Conservation (phyloP, 345 rosid genomes). For the Dipteronia dyeriana region DNA sequence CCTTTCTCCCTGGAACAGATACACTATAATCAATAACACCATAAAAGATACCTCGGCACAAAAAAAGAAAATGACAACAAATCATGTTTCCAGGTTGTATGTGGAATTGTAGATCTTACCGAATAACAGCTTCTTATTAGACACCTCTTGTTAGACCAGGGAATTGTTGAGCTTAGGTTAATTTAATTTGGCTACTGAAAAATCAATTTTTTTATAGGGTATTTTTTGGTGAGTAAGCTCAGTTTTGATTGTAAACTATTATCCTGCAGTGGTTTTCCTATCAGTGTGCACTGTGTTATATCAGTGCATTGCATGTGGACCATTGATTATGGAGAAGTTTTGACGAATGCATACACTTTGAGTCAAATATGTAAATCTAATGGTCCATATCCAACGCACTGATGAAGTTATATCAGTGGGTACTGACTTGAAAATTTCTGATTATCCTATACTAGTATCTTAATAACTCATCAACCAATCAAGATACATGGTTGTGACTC, state of each 20-base stretch:
- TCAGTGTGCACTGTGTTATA: too few relatives aligned
- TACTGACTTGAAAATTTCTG: too few relatives aligned
- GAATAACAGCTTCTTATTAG: neutral
- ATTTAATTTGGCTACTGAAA: neutral
- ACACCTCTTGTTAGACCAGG: neutral
- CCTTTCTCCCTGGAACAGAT: slow-evolving; percentile 76
- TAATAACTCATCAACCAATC: slow-evolving; percentile 1
- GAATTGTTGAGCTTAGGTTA: neutral
- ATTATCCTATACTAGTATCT: neutral
- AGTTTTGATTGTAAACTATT: neutral
- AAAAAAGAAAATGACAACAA: neutral
- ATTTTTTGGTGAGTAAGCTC: neutral
- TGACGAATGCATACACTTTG: too few relatives aligned
- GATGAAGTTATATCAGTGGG: too few relatives aligned
- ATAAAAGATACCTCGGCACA: neutral
- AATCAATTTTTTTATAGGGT: neutral
- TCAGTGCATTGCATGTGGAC: too few relatives aligned
- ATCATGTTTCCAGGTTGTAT: neutral
- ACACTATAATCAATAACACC: slow-evolving; percentile 19
- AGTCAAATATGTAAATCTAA: too few relatives aligned
- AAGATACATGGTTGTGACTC: too few relatives aligned
- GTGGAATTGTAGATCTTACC: neutral
- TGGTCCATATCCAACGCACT: too few relatives aligned
- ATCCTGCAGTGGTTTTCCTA: too few relatives aligned
- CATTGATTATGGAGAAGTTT: too few relatives aligned